Conservation (phyloP, 2,329 filamentous ascomycete species). For the Teratosphaeria zuluensis region DNA sequence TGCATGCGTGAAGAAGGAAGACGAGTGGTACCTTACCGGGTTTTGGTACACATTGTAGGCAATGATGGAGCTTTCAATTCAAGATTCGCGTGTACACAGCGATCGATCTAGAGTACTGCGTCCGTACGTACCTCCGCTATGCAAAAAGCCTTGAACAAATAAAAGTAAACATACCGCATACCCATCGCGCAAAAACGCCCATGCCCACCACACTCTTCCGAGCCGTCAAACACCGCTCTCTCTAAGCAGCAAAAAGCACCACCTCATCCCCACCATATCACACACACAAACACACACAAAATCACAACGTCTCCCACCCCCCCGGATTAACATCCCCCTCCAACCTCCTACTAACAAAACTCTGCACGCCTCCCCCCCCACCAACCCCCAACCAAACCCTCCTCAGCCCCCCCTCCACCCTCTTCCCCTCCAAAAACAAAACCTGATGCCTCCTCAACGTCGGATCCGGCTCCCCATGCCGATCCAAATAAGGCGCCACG, state of each 20-base stretch:
- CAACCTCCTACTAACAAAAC: conserved; percentile 77
- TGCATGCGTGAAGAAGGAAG: no score
- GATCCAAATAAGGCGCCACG: conserved; percentile 85
- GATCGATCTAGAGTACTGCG: no score
- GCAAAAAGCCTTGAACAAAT: no score
- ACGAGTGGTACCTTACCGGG: no score
- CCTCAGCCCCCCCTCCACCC: conserved; percentile 81
- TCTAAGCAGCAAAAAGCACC: no score
- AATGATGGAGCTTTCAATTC: no score
- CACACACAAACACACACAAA: background rate
- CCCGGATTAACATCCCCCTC: conserved; percentile 96
- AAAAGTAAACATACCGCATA: no score
- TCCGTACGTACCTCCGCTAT: no score
- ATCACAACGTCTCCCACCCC: conserved; percentile 71
- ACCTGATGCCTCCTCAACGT: conserved; percentile 77
- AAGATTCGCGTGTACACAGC: no score
- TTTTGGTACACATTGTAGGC: no score
- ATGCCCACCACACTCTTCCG: background rate
- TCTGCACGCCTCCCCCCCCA: conserved; percentile 49
- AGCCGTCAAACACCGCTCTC: background rate
- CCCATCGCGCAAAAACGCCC: no score
- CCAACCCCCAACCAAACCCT: conserved; percentile 80
- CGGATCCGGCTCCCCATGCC: conserved; percentile 91
- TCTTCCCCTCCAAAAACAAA: conserved; percentile 83
- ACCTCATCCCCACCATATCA: no score